phyloP scores from a whole-genome alignment of 2,329 filamentous ascomycete species.

The Chrysosporium queenslandicum region DNA sequence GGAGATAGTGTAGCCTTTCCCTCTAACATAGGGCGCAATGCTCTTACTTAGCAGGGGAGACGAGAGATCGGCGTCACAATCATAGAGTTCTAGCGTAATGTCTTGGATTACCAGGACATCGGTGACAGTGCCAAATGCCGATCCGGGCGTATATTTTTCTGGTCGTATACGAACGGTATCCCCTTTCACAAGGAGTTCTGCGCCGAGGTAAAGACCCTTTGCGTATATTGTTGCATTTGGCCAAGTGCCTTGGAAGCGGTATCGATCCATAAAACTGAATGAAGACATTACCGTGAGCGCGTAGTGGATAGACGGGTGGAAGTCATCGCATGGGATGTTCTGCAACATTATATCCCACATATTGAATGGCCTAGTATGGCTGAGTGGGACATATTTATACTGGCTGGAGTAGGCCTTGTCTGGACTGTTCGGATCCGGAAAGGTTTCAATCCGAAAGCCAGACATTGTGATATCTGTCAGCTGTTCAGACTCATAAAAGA shows the following conservation, averaged over 20 bases:
- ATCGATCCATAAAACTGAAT: conserved; percentile 44
- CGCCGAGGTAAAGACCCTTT: conserved; percentile 47
- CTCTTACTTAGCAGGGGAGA: conserved; percentile 39
- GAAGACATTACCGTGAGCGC: conserved; percentile 46
- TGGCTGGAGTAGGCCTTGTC: conserved; percentile 46
- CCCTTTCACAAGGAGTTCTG: conserved; percentile 46
- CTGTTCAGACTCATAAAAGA: conserved; percentile 34
- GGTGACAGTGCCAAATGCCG: conserved; percentile 25
- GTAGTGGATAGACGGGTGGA: conserved; percentile 46
- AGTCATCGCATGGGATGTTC: conserved; percentile 31
- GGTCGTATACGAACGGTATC: conserved; percentile 46
- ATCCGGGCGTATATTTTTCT: conserved; percentile 20
- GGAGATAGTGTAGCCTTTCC: conserved; percentile 40
- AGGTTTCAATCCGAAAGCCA: conserved; percentile 49
- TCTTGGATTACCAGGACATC: conserved; percentile 47
- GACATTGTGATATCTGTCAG: conserved; percentile 39
- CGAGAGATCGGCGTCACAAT: conserved; percentile 41
- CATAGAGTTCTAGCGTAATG: conserved; percentile 43
- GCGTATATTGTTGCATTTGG: conserved; percentile 45
- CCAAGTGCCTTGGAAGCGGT: conserved; percentile 46
- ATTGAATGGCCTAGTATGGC: conserved; percentile 46
- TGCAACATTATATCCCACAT: conserved; percentile 45
- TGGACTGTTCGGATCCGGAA: conserved; percentile 42
- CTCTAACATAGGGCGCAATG: conserved; percentile 41
- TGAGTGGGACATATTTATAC: conserved; percentile 46